A percentile compares a stretch with the other conserved stretches of the same genome.
These are phyloP conservation scores for Selaginella moellendorffii DNA, from an alignment of 75 land plant species.

Conservation along the genomic window DNA sequence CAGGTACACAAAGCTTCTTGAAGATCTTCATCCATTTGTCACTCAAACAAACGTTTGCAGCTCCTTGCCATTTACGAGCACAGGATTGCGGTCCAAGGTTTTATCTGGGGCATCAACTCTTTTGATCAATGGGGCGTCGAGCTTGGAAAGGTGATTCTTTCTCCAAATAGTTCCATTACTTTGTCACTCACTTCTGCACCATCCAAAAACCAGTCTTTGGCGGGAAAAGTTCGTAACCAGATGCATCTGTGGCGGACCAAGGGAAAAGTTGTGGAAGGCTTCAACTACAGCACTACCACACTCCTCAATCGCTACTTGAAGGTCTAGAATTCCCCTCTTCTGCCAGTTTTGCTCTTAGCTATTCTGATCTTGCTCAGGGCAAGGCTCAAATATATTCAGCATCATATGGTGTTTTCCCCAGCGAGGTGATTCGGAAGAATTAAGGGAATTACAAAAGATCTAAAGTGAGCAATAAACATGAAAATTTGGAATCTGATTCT, in stretches of 20 bases:
- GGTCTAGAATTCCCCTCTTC: neutral
- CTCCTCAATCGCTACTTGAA: slow-evolving; percentile 4
- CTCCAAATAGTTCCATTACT: too few species aligned
- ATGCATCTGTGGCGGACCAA: slow-evolving; percentile 7
- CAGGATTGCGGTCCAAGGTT: slow-evolving; percentile 11
- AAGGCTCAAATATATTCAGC: slow-evolving; percentile 1
- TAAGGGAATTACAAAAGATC: too few species aligned
- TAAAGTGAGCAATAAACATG: too few species aligned
- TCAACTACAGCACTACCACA: slow-evolving; percentile 7
- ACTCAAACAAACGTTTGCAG: too few species aligned
- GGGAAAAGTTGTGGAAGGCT: slow-evolving; percentile 3
- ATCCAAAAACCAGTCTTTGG: neutral
- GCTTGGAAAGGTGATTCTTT: slow-evolving; percentile 3
- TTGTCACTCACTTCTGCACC: too few species aligned
- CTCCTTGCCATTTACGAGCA: slow-evolving; percentile 8
- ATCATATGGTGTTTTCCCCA: slow-evolving; percentile 5
- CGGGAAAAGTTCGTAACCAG: slow-evolving; percentile 4
- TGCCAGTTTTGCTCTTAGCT: neutral
- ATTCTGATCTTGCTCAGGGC: neutral
- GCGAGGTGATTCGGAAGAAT: neutral
- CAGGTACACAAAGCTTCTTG: neutral
- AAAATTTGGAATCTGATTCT: too few species aligned
- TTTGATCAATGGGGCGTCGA: slow-evolving; percentile 10
- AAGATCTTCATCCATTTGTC: neutral
- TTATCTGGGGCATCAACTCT: slow-evolving; percentile 4